Conservation (phyloP, 2,329 filamentous ascomycete species). For the Pestalotiopsis sp. region DNA sequence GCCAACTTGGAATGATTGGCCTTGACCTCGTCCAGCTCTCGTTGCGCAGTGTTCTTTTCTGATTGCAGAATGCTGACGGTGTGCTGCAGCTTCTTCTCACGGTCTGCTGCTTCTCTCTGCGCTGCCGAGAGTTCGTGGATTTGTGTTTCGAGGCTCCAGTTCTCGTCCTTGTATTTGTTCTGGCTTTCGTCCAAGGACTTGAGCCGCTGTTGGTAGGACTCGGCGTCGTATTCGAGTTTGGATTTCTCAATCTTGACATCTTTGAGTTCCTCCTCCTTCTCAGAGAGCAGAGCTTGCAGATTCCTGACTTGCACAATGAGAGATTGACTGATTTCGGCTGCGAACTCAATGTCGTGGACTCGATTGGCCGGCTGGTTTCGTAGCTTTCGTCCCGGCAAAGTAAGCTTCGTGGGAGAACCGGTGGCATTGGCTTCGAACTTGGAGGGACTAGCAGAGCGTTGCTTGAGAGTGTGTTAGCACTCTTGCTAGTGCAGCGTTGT, state of each 20-base stretch:
- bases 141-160: slow-evolving; percentile 94
- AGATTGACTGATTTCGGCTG: slow-evolving; percentile 96
- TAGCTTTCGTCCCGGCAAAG: slow-evolving; percentile 81
- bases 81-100: slow-evolving; percentile 79
- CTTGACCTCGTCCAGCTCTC: slow-evolving; percentile 89
- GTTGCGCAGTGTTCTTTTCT: slow-evolving; percentile 77
- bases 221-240: slow-evolving; percentile 78
- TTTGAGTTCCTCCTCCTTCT: slow-evolving; percentile 86
- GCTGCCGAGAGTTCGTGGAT: slow-evolving; percentile 78
- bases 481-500: not conserved
- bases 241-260: slow-evolving; percentile 73
- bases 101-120: slow-evolving; percentile 75
- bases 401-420: slow-evolving; percentile 85
- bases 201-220: slow-evolving; percentile 77
- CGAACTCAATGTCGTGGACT: slow-evolving; percentile 95
- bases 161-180: slow-evolving; percentile 95
- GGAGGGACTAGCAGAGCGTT: slow-evolving; percentile 71
- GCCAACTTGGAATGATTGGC: slow-evolving; percentile 73
- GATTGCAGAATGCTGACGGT: slow-evolving; percentile 66
- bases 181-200: slow-evolving; percentile 89
- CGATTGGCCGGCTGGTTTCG: slow-evolving; percentile 87
- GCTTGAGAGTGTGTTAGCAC: slow-evolving; percentile 11
- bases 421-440: slow-evolving; percentile 84
- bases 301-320: slow-evolving; percentile 92
- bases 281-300: slow-evolving; percentile 78